Base-by-base conservation (phyloP, 1,139 yeast species). In the Debaryomycetaceae sp. region DNA sequence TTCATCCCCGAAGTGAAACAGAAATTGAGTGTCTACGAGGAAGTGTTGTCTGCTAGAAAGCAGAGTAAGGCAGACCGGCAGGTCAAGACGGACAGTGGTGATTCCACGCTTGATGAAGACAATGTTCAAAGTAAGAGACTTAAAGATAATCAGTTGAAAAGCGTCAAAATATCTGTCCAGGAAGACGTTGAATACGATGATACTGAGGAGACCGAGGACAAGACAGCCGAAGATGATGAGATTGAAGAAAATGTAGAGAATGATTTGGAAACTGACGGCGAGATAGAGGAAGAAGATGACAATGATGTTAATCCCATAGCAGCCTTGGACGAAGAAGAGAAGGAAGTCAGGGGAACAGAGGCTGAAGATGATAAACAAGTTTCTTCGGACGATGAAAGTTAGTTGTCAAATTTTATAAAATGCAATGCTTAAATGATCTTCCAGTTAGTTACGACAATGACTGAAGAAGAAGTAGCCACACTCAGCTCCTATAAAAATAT, bases 1-100 rank as follows among this genome's bases (percentile, higher is more conserved):
- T 82, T 81, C 57, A 56, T 76, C 3, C 83, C 84, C 5, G 73
- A 72, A 17, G 72, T 82, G 20, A 74, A 72, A 55, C 78, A 66
- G 55, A 85, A 72, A 52, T 66, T 75, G 53, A 75, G 66, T 44
- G 63, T 52, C 22, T 84, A 63, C 55, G 80, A 74, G 50, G 59
- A 57, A n/a, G 53, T 59, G 14, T 66, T 66, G 27, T 73, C 65
- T 11, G 58, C 58, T 5, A 79, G 76, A 62, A 77, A 74, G 55
- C 60, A 57, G 43, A 52, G 50, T 42, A 70, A 71, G 49, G 66
- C 45, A n/a, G 55, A 48, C 23, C 65, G 46, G n/a, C 55, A 49
- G 20, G 46, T 41, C 37, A 49, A 46, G 42, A 40, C 27, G 17
- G 36, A 27, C 6, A 47, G 42, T 24, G 41, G 36, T 20, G 43